Percentiles rank a stretch among this genome's conserved stretches.
These are phyloP conservation scores for Mimosa pudica DNA, from an alignment of 306 rosid species.

Conservation along the genomic window DNA sequence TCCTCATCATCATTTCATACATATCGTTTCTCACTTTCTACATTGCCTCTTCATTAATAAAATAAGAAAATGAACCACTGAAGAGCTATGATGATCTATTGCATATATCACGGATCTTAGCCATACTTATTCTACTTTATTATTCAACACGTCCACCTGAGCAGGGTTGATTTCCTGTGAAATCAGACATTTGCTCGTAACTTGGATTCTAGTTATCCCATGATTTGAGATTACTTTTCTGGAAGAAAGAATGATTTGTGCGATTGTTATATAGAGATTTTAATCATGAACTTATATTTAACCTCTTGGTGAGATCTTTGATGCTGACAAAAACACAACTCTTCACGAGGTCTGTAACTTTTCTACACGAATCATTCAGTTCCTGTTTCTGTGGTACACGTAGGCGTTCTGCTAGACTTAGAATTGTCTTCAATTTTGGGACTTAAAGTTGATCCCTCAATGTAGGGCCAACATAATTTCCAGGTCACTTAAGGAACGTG, in stretches of 20 bases:
- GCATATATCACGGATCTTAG: constrained; percentile 17
- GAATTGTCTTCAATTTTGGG: background rate
- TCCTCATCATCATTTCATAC: background rate
- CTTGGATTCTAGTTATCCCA: background rate
- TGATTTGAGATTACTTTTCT: background rate
- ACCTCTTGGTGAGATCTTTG: background rate
- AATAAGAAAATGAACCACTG: background rate
- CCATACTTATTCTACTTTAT: background rate
- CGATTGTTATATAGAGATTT: background rate
- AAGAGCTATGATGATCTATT: constrained; percentile 10
- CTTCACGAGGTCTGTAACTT: background rate
- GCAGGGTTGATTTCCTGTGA: constrained; percentile 2
- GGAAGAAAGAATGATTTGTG: background rate
- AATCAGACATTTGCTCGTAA: background rate
- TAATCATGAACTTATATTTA: background rate
- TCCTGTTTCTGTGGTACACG: background rate
- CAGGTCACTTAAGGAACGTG: background rate
- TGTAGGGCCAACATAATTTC: background rate
- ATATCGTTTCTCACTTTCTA: background rate
- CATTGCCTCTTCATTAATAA: background rate
- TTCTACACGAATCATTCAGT: background rate
- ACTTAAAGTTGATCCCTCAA: background rate
- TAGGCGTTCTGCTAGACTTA: background rate
- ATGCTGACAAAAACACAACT: background rate
- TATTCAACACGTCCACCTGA: background rate